phyloP scores from a whole-genome alignment of 805 yeast species.

The Teunomyces pallodes region DNA sequence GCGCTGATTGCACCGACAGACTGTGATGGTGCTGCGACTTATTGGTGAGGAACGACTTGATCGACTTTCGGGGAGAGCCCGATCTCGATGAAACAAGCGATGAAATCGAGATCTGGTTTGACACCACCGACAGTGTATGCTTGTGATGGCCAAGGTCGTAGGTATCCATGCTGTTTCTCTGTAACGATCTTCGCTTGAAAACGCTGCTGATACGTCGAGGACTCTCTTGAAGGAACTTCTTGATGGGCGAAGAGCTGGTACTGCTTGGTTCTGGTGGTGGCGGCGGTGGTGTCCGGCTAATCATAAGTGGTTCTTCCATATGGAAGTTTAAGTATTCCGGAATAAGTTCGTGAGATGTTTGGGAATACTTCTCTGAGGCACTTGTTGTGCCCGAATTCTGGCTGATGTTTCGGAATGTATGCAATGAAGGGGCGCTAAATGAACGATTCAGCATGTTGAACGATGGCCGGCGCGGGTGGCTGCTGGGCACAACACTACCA shows the following conservation, averaged over 20 bases:
- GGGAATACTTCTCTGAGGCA: not conserved
- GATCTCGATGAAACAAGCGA: conserved; percentile 26
- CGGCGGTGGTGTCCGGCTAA: conserved; percentile 5
- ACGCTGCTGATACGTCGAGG: conserved; percentile 26
- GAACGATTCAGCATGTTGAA: conserved; percentile 24
- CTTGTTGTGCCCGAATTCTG: not conserved
- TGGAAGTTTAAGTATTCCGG: not conserved
- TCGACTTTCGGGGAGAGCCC: conserved; percentile 30
- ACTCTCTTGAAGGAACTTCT: conserved; percentile 27
- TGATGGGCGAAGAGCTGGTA: conserved; percentile 30
- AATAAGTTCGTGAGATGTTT: not conserved
- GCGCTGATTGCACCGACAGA: conserved; percentile 10
- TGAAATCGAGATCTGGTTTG: conserved; percentile 26
- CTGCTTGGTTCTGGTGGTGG: conserved; percentile 9
- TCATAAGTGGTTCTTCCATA: not conserved
- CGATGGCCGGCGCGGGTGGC: conserved; percentile 4
- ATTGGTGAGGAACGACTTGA: conserved; percentile 16
- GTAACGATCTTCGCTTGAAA: conserved; percentile 14
- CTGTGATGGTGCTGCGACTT: conserved; percentile 13
- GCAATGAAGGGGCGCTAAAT: conserved; percentile 41
- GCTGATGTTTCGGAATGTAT: conserved; percentile 30
- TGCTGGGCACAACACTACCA: not conserved
- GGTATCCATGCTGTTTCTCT: conserved; percentile 3
- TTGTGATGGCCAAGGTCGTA: conserved; percentile 16
- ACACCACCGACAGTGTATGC: conserved; percentile 27